Percentiles rank a stretch among this genome's conserved stretches.
phyloP scores from a whole-genome alignment of 2,329 filamentous ascomycete genomes.

The Penicillium sp. region DNA sequence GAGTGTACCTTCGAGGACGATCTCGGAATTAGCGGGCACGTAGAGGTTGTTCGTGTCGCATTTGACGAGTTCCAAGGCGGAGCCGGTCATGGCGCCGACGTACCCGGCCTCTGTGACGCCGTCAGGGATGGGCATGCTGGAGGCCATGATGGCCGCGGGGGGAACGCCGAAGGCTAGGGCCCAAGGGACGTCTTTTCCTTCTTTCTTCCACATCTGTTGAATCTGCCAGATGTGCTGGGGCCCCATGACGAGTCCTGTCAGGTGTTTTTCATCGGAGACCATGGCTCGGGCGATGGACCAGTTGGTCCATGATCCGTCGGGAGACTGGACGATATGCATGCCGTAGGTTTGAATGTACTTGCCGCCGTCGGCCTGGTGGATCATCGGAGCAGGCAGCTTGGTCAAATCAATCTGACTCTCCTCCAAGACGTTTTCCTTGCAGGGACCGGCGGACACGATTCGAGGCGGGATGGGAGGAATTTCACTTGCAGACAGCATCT shows the following conservation, averaged over 20 bases:
- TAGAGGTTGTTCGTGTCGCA: conserved; percentile 54
- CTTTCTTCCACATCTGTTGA: conserved; percentile 42
- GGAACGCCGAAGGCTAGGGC: conserved; percentile 49
- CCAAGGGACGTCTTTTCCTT: conserved; percentile 22
- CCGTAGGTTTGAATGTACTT: conserved; percentile 57
- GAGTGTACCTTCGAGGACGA: conserved; percentile 53
- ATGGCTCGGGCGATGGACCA: conserved; percentile 47
- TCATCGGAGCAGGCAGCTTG: conserved; percentile 43
- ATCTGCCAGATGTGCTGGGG: conserved; percentile 53
- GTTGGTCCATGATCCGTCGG: conserved; percentile 50
- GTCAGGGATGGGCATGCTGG: conserved; percentile 53
- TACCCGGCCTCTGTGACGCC: conserved; percentile 53
- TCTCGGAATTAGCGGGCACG: conserved; percentile 54
- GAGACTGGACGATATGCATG: conserved; percentile 51
- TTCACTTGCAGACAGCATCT: conserved; percentile 43
- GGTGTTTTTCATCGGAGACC: conserved; percentile 47
- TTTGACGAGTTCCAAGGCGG: conserved; percentile 51
- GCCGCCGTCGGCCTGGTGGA: conserved; percentile 52
- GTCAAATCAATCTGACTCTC: conserved; percentile 48
- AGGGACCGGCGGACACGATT: conserved; percentile 41
- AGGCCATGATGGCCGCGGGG: conserved; percentile 52
- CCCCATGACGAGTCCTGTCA: conserved; percentile 47
- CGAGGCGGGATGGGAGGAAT: conserved; percentile 33
- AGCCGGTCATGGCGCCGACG: conserved; percentile 50
- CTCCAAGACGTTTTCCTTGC: conserved; percentile 46